Conservation (phyloP, 495 filamentous ascomycete genomes). For the Trichoderma virens region DNA sequence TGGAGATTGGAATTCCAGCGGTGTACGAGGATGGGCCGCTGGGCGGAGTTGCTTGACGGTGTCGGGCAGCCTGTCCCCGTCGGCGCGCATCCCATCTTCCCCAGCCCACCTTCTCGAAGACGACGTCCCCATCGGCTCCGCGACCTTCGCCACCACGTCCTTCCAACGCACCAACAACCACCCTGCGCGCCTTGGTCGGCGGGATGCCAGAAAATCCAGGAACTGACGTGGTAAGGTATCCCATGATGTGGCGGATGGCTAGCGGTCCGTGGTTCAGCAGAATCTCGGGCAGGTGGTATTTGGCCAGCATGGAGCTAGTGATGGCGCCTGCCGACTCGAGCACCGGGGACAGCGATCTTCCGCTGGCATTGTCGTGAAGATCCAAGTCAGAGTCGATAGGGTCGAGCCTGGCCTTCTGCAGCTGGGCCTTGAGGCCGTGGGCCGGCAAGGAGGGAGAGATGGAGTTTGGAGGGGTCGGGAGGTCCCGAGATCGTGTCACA, state of each 20-base stretch:
- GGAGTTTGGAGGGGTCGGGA: constrained; percentile 93
- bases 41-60: constrained; percentile 36
- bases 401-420: constrained; percentile 50
- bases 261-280: constrained; percentile 81
- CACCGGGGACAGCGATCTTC: constrained; percentile 37
- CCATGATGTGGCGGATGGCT: constrained; percentile 92
- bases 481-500: constrained; percentile 48
- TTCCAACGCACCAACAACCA: constrained; percentile 80
- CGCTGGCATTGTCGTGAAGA: constrained; percentile 64
- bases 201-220: constrained; percentile 89
- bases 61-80: constrained; percentile 54
- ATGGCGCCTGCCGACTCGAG: constrained; percentile 75
- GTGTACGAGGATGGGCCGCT: constrained; percentile 44
- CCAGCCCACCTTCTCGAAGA: constrained; percentile 97
- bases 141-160: constrained; percentile 53
- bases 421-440: constrained; percentile 61
- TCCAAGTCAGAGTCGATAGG: constrained; percentile 85
- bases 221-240: constrained; percentile 82
- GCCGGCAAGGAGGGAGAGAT: constrained; percentile 86
- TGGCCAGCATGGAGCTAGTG: constrained; percentile 78
- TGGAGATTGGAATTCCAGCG: constrained; percentile 61
- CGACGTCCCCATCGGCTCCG: constrained; percentile 67
- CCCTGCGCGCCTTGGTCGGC: constrained; percentile 80
- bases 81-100: constrained; percentile 86
- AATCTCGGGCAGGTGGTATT: constrained; percentile 86